phyloP scores from a whole-genome alignment of 805 yeast genomes.

The Torulaspora gathmanii region DNA sequence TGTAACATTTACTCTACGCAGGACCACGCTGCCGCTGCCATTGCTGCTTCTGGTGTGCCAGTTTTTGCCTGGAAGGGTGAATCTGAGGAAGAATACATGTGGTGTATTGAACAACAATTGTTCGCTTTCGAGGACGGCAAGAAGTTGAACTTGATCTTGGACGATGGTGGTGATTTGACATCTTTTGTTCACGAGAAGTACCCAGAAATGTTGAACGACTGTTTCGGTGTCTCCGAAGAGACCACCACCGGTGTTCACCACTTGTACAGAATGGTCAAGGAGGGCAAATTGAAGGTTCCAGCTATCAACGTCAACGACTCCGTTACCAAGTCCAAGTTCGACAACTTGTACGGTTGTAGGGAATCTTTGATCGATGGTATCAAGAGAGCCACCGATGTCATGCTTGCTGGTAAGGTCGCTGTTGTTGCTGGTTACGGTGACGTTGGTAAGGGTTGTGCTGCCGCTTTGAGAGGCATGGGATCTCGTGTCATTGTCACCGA shows the following conservation, averaged over 20 bases:
- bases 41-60: conserved; percentile 98
- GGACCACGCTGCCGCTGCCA: conserved; percentile 99
- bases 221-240: conserved; percentile 97
- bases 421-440: conserved; percentile 99
- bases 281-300: conserved; percentile 88
- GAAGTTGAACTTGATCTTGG: conserved; percentile 94
- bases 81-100: conserved; percentile 97
- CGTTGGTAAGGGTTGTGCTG: conserved; percentile 99
- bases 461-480: conserved; percentile 98
- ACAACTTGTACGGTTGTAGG: conserved; percentile 99
- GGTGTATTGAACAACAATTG: conserved; percentile 99
- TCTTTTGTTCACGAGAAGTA: conserved; percentile 93
- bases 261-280: conserved; percentile 91
- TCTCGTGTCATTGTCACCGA: conserved; percentile 97
- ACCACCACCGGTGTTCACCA: conserved; percentile 99
- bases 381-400: conserved; percentile 99
- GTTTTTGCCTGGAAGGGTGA: conserved; percentile 99
- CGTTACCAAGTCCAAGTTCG: conserved; percentile 98
- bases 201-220: conserved; percentile 94
- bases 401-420: conserved; percentile 99
- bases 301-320: conserved; percentile 99
- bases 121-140: conserved; percentile 94
- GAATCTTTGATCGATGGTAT: conserved; percentile 98
- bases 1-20: conserved; percentile 99
- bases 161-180: conserved; percentile 99